Base-by-base conservation (phyloP, 2,329 filamentous ascomycete species). In the Pseudophaeomoniella oleicola region DNA sequence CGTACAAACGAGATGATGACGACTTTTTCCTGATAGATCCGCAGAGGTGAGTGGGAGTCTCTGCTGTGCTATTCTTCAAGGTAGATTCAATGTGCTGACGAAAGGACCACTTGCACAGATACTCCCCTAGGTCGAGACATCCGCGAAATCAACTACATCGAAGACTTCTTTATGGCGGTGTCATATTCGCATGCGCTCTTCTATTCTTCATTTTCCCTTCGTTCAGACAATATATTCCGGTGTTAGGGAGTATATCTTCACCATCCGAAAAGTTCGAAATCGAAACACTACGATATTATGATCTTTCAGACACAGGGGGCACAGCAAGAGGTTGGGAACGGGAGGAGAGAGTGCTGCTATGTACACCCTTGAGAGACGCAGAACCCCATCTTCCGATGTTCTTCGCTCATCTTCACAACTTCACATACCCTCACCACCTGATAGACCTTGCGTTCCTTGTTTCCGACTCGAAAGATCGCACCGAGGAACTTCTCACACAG, bases 361-460 rank as follows among this genome's bases (percentile, higher is more conserved):
- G 90, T 58, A 90, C 93, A 12, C 90, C 90, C 32, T 72, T 98
- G 38, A 76, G 90, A 58, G 92, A 98, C 58, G 90, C 90, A 32
- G 78, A 92, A 52, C 71, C 83, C 16, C 90, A 98, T 67, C 63
- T 98, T 34, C 75, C 80, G 42, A 96, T 98, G 88, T 96, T 98
- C 71, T 98, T 98, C 63, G 81, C 81, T n/a, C 92, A 98, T 55
- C 69, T 98, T 40, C 78, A 78, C 47, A 98, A 98, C 61, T 80
- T 98, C 46, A 98, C 90, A 13, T 98, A 98, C 53, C 90, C 90
- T 1, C 90, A 98, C 57, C 81, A 93, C 54, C 71, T 98, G 35
- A 92, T 98, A 53, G 90, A 98, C 56, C 71, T 98, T 33, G 90
- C 90, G 4, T 98, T 98, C 54, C 68, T 98, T 19, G 90, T 98